Percentiles rank a stretch among this genome's conserved stretches.
These are phyloP conservation scores for Mycosphaerelloides madeirae DNA, from an alignment of 2,329 filamentous ascomycete species.

Conservation along the genomic window DNA sequence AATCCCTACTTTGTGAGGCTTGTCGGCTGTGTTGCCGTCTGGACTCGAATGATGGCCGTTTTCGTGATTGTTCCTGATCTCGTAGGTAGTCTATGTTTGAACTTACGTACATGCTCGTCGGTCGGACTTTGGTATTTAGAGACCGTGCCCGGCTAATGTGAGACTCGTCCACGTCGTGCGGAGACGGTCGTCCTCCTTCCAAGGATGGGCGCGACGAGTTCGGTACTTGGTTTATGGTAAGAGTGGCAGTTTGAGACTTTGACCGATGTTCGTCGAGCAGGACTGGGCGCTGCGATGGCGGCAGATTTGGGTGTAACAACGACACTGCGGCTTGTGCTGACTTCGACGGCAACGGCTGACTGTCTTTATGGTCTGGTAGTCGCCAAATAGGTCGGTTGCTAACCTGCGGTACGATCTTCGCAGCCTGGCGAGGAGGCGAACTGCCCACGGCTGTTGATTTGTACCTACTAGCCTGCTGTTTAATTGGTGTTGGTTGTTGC, in stretches of 20 bases:
- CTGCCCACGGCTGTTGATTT: constrained; percentile 56
- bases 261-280: constrained; percentile 44
- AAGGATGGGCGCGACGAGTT: constrained; percentile 62
- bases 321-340: constrained; percentile 34
- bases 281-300: constrained; percentile 35
- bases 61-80: constrained; percentile 57
- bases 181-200: constrained; percentile 63
- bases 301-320: constrained; percentile 34
- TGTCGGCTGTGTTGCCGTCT: constrained; percentile 27
- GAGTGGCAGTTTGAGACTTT: constrained; percentile 46
- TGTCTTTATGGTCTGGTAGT: constrained; percentile 48
- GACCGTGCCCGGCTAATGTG: constrained; percentile 55
- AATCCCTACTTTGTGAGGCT: constrained; percentile 33
- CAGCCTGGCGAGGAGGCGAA: constrained; percentile 36
- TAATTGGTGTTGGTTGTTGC: neutral
- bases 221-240: constrained; percentile 35
- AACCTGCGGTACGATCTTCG: constrained; percentile 36
- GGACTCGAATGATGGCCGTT: constrained; percentile 30
- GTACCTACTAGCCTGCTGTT: constrained; percentile 38
- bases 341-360: constrained; percentile 45
- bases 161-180: constrained; percentile 56
- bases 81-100: constrained; percentile 78
- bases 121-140: constrained; percentile 63
- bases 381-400: constrained; percentile 49
- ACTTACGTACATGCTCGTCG: constrained; percentile 77